These are phyloP conservation scores for Solanum virginianum DNA, from an alignment of 257 asterid genomes.

Conservation along the genomic window DNA sequence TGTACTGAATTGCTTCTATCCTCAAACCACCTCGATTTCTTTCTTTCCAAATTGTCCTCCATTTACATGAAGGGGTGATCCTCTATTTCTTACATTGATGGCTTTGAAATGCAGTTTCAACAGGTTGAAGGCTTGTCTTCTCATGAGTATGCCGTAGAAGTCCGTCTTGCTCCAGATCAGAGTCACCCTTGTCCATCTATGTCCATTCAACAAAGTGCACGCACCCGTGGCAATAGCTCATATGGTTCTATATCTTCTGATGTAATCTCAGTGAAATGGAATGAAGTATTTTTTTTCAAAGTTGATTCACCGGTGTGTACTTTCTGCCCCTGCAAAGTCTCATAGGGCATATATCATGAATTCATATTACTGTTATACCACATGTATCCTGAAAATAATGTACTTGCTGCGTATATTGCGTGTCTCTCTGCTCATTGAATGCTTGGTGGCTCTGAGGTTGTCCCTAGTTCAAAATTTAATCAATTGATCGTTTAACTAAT, in stretches of 20 bases:
- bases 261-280: conserved; percentile 59
- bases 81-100: conserved; percentile 5
- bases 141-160: conserved; percentile 46
- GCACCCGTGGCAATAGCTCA: conserved; percentile 57
- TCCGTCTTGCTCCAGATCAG: conserved; percentile 49
- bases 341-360: background rate
- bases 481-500: background rate
- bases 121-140: conserved; percentile 60
- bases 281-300: conserved; percentile 92
- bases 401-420: background rate
- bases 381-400: background rate
- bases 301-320: conserved; percentile 59
- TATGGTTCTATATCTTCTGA: conserved; percentile 38
- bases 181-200: conserved; percentile 22
- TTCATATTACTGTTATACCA: background rate
- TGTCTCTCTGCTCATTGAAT: background rate
- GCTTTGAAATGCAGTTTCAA: conserved; percentile 45
- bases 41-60: background rate
- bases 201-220: conserved; percentile 54
- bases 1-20: background rate
- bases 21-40: background rate
- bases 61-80: background rate
- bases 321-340: background rate
- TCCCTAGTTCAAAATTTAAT: background rate
- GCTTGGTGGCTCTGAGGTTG: background rate